phyloP scores from a whole-genome alignment of 345 rosid genomes.

The Draba incana region DNA sequence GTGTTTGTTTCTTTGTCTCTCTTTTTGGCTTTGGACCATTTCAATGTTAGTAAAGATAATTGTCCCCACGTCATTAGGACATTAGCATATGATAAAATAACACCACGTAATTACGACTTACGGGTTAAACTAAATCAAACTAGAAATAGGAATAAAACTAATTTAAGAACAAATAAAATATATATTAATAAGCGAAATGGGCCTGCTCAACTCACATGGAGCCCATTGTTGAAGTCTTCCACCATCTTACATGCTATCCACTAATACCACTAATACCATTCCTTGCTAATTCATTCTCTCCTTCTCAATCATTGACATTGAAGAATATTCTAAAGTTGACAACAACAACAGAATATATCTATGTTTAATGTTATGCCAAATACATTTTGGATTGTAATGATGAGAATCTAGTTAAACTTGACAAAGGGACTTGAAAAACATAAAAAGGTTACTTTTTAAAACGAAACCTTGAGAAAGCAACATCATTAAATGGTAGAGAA shows the following conservation, averaged over 20 bases:
- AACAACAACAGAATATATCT: background rate
- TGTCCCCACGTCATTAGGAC: conserved; percentile 39
- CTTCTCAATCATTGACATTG: conserved; percentile 4
- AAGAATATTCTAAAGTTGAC: background rate
- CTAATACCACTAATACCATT: conserved; percentile 35
- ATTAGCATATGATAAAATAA: conserved; percentile 11
- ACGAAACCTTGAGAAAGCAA: background rate
- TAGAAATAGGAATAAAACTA: conserved; percentile 12
- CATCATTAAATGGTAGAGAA: background rate
- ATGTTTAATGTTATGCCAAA: conserved; percentile 2
- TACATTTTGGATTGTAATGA: background rate
- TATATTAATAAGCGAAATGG: conserved; percentile 17
- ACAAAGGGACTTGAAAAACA: background rate
- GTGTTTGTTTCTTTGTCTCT: conserved; percentile 2
- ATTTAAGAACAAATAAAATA: background rate
- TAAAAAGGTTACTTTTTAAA: no score
- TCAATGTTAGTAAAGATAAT: conserved; percentile 34
- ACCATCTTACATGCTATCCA: conserved; percentile 38
- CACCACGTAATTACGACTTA: conserved; percentile 26
- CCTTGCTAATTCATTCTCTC: conserved; percentile 12
- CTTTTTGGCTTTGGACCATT: conserved; percentile 29
- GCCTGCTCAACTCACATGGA: conserved; percentile 25
- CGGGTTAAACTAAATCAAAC: conserved; percentile 6
- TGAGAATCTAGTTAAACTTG: background rate
- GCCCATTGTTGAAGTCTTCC: conserved; percentile 29